Percentiles rank a stretch among this genome's conserved stretches.
These are phyloP conservation scores for Biancaea sappan DNA, from an alignment of 306 rosid genomes.

Conservation along the genomic window DNA sequence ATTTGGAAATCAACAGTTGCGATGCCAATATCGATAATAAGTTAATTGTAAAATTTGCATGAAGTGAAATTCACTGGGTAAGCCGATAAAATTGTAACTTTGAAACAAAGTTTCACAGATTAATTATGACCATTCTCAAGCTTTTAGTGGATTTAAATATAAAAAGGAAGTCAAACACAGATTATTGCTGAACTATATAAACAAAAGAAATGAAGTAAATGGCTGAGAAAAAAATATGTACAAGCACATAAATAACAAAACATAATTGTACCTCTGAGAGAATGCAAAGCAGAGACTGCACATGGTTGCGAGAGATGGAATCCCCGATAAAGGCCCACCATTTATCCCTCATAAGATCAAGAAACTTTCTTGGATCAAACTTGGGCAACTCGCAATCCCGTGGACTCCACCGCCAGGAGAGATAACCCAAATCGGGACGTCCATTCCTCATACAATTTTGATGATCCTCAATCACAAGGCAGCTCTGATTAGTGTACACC, in stretches of 20 bases:
- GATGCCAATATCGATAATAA: conserved; percentile 18
- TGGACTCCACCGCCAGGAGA: conserved; percentile 86
- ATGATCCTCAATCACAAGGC: conserved; percentile 65
- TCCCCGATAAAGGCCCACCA: conserved; percentile 79
- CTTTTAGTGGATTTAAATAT: too few species aligned
- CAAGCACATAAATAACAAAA: background rate
- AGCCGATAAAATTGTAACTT: background rate
- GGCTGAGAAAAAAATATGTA: background rate
- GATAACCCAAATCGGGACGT: conserved; percentile 71
- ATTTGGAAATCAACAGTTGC: background rate
- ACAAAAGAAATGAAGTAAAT: background rate
- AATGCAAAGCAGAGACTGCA: conserved; percentile 74
- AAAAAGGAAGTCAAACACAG: too few species aligned
- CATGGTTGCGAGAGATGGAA: conserved; percentile 86
- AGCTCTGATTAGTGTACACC: conserved; percentile 69
- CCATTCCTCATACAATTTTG: conserved; percentile 86
- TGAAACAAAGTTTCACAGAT: background rate
- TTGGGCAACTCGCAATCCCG: conserved; percentile 59
- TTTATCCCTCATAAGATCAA: conserved; percentile 63
- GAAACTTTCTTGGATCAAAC: conserved; percentile 63
- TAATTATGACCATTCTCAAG: background rate
- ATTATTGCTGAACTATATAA: background rate
- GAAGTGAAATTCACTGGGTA: background rate
- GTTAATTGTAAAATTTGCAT: background rate
- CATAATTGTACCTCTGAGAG: conserved; percentile 63